Evolutionary conservation across 768 basidiomycete genomes (phyloP).

Genomic region (Galerina marginata): DNA sequence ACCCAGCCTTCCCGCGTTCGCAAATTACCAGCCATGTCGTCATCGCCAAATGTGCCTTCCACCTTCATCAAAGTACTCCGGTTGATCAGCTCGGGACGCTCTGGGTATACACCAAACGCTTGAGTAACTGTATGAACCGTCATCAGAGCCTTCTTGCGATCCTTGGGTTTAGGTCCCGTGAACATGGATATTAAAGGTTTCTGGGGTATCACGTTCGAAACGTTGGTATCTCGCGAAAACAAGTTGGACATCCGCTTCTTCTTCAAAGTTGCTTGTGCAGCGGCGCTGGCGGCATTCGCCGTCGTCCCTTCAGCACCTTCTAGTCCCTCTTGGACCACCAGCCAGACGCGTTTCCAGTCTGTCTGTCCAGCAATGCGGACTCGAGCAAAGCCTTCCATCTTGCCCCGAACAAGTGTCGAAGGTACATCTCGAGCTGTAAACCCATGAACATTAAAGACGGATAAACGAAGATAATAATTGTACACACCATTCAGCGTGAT

Average conservation of each 20-base stretch:
- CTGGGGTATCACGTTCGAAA: conserved; percentile 29
- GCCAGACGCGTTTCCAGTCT: conserved; percentile 94
- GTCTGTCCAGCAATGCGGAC: conserved; percentile 95
- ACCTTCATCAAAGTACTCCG: conserved; percentile 91
- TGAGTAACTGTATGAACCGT: conserved; percentile 76
- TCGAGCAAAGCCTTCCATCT: conserved; percentile 91
- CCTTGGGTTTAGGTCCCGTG: conserved; percentile 68
- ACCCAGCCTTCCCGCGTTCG: conserved; percentile 82
- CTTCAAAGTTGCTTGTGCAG: conserved; percentile 25
- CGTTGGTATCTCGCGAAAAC: conserved; percentile 56
- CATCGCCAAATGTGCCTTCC: conserved; percentile 83
- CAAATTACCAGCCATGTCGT: conserved; percentile 70
- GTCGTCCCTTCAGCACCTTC: conserved; percentile 32
- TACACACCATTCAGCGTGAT: conserved; percentile 60
- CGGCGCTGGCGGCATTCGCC: conserved; percentile 26
- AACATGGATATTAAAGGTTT: conserved; percentile 62
- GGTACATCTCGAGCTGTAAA: conserved; percentile 54
- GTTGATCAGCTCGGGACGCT: conserved; percentile 90
- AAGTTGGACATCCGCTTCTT: conserved; percentile 73
- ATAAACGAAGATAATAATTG: conserved; percentile 4
- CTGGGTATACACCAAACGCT: conserved; percentile 95
- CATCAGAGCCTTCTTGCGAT: conserved; percentile 73
- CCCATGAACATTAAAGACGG: conserved; percentile 6
- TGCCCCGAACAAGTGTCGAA: conserved; percentile 69
- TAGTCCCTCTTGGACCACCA: conserved; percentile 66